Percentiles rank a stretch among this genome's conserved stretches.
phyloP scores from a whole-genome alignment of 495 filamentous ascomycete genomes.

The Pyrenula aspistea region DNA sequence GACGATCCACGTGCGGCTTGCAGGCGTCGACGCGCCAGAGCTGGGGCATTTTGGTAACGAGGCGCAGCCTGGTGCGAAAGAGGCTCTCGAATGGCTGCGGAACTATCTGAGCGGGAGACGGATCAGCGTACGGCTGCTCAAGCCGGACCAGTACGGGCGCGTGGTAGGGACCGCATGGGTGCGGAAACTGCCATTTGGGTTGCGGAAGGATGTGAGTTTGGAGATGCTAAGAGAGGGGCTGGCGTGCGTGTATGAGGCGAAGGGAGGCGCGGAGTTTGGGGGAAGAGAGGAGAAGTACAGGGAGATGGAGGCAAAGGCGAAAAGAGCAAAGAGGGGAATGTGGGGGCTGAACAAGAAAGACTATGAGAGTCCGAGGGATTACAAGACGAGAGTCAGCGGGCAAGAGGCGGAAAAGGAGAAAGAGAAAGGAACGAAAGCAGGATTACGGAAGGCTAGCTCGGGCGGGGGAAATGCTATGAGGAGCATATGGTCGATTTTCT shows the following conservation, averaged over 20 bases:
- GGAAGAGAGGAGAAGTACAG: slow-evolving; percentile 48
- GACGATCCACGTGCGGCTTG: slow-evolving; percentile 67
- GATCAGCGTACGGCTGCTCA: slow-evolving; percentile 69
- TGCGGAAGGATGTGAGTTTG: slow-evolving; percentile 68
- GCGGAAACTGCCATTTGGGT: slow-evolving; percentile 42
- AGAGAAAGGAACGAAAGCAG: slow-evolving; percentile 7
- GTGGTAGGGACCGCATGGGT: slow-evolving; percentile 80
- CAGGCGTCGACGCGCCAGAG: slow-evolving; percentile 89
- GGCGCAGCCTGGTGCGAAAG: slow-evolving; percentile 69
- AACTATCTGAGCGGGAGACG: slow-evolving; percentile 58
- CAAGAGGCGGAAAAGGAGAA: slow-evolving; percentile 27
- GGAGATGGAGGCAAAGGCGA: slow-evolving; percentile 59
- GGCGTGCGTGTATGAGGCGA: slow-evolving; percentile 88
- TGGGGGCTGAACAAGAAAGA: slow-evolving; percentile 49
- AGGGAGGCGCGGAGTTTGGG: slow-evolving; percentile 79
- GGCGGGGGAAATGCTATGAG: background rate
- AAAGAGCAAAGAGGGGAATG: slow-evolving; percentile 56
- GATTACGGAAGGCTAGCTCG: background rate
- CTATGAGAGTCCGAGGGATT: slow-evolving; percentile 72
- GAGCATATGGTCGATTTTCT: background rate
- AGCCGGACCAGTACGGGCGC: slow-evolving; percentile 82
- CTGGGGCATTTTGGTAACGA: slow-evolving; percentile 80
- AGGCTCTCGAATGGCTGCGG: slow-evolving; percentile 69
- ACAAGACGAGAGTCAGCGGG: slow-evolving; percentile 56
- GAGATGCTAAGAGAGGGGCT: slow-evolving; percentile 78